Percentiles rank a stretch among this genome's conserved stretches.
These are phyloP conservation scores for Nicotiana attenuata DNA, from an alignment of 257 asterid genomes.

Conservation along the genomic window DNA sequence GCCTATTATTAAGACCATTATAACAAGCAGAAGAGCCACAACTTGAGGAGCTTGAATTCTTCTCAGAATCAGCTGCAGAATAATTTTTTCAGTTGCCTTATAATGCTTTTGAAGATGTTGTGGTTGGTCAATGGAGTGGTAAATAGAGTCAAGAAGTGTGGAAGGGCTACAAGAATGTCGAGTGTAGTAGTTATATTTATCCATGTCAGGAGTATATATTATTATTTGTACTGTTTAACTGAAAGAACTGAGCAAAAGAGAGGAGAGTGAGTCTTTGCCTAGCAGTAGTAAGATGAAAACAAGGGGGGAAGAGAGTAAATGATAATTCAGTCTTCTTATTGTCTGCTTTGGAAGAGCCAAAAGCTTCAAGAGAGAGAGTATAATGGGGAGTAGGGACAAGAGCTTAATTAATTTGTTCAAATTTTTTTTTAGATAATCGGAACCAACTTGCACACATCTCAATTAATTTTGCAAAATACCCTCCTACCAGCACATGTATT, in stretches of 20 bases:
- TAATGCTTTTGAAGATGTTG: too few species aligned
- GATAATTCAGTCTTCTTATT: conserved; percentile 18
- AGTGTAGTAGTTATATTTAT: neutral
- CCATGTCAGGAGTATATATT: neutral
- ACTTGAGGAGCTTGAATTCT: neutral
- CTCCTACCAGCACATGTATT: too few species aligned
- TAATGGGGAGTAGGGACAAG: conserved; percentile 10
- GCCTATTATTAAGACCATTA: neutral
- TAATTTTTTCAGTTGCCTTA: too few species aligned
- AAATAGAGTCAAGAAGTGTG: conserved; percentile 57
- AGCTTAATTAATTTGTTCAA: neutral
- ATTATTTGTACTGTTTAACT: neutral
- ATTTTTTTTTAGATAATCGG: too few species aligned
- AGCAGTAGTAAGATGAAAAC: neutral
- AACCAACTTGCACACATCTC: too few species aligned
- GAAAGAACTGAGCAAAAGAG: neutral
- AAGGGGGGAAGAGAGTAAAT: conserved; percentile 3
- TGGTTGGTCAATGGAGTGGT: conserved; percentile 53
- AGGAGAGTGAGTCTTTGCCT: neutral
- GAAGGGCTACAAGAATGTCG: conserved; percentile 33
- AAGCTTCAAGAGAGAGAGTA: conserved; percentile 39
- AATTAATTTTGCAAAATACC: too few species aligned
- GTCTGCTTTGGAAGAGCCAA: conserved; percentile 44
- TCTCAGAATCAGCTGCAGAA: too few species aligned
- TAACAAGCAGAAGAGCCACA: neutral